These are phyloP conservation scores for Cladophialophora psammophila DNA, from an alignment of 2,329 filamentous ascomycete species.

Conservation along the genomic window DNA sequence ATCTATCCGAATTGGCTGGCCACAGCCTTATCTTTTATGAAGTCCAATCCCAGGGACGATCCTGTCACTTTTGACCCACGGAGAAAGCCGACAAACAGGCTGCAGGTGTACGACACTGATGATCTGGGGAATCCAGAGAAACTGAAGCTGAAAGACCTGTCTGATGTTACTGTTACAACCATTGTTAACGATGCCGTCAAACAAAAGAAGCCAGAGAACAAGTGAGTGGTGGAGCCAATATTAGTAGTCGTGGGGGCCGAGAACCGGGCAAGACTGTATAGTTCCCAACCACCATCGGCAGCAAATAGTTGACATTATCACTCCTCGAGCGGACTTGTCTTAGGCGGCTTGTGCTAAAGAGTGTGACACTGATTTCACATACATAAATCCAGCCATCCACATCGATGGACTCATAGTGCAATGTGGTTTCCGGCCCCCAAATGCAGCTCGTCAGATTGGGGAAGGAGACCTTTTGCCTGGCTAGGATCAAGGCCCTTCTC, in stretches of 20 bases:
- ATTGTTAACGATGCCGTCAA: background rate
- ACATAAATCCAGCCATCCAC: background rate
- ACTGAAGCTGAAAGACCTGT: background rate
- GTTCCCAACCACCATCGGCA: background rate
- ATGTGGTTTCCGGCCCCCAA: background rate
- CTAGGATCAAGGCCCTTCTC: background rate
- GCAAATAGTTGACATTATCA: background rate
- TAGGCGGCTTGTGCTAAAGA: background rate
- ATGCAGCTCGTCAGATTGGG: background rate
- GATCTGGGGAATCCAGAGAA: background rate
- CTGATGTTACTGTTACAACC: background rate
- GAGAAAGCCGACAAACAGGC: background rate
- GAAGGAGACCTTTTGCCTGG: background rate
- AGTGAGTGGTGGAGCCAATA: background rate
- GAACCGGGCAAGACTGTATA: background rate
- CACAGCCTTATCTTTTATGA: background rate
- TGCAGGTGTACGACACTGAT: background rate
- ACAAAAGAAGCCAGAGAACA: background rate
- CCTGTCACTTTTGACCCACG: background rate
- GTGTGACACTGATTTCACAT: too few species aligned
- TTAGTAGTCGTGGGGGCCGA: background rate
- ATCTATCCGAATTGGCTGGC: background rate
- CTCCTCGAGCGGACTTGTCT: background rate
- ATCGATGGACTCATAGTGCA: background rate
- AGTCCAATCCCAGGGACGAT: background rate